Evolutionary conservation across 345 rosid species (phyloP), one percentile per base, ranked within the genome.

Genomic region (Abelmoschus esculentus): DNA sequence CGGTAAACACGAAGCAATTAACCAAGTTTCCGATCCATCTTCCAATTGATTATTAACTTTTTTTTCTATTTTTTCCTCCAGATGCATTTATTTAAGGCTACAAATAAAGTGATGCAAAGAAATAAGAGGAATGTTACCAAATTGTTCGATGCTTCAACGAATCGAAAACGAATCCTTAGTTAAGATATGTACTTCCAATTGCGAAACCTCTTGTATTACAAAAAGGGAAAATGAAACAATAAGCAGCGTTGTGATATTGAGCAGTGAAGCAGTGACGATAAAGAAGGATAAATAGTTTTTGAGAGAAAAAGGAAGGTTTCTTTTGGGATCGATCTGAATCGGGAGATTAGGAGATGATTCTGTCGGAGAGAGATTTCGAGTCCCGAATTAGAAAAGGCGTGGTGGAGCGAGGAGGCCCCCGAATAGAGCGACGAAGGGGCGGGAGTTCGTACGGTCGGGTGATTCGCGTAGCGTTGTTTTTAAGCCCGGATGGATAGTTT

Each of bases 381-480:
- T 15, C 15, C 12, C 12, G 14, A 2, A 13, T 2, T 1, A 22
- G 26, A 22, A 22, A 22, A 22, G 26, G 26, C 26, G 26, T 22
- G 26, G 26, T 22, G 26, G 26, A 22, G 26, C 26, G 26, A 1
- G 22, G 19, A 52, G 26, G 17, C 7, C 19, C 19, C 22, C 22
- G 19, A 17, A n/a, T 52, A 17, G 56, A 52, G 56, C 56, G 28
- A 8, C 28, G 58, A 54, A 3, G 12, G 58, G 58, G 58, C 7
- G 34, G 5, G 40, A 19, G 19, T 44, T 32, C 3, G 31, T 63
- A 14, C 52, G 52, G 61, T 31, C 61, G 40, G 47, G 38, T 26
- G 18, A 38, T n/a, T 66, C 61, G 65, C 77, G 71, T 77, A 69
- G 80, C 80, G 72, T 70, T 57, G 72, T 29, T 70, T 71, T 75